Conservation (phyloP, 768 basidiomycete species). For the Leccinum pellstonianum region DNA sequence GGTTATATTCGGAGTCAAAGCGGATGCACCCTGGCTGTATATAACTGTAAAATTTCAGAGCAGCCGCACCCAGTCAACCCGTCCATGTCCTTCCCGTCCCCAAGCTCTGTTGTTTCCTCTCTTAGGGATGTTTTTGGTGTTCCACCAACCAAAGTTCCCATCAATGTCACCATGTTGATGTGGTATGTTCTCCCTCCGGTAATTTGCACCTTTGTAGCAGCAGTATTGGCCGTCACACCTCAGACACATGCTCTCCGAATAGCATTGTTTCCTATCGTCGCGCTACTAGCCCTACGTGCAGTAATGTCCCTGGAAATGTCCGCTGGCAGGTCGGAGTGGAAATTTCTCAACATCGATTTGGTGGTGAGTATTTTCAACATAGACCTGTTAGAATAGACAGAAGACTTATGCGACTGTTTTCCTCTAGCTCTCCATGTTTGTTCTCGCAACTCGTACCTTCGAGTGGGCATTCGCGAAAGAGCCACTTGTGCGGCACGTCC, state of each 20-base stretch:
- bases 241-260: constrained; percentile 43
- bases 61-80: no score
- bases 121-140: constrained; percentile 5
- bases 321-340: neutral
- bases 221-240: constrained; percentile 48
- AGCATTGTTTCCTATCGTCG: constrained; percentile 46
- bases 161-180: constrained; percentile 35
- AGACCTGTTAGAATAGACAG: neutral
- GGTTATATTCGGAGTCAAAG: no score
- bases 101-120: neutral
- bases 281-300: constrained; percentile 43
- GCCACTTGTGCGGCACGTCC: constrained; percentile 14
- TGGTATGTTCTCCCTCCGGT: constrained; percentile 43
- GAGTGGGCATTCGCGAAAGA: constrained; percentile 16
- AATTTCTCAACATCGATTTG: constrained; percentile 10
- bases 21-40: no score
- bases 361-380: constrained; percentile 6
- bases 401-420: neutral
- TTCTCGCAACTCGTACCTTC: constrained; percentile 12
- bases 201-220: constrained; percentile 45
- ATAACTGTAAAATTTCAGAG: neutral
- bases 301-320: constrained; percentile 21
- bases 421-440: constrained; percentile 17
- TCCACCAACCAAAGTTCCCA: constrained; percentile 17
- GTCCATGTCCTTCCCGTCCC: neutral